Percentiles rank a stretch among this genome's conserved stretches.
phyloP scores from a whole-genome alignment of 768 basidiomycete genomes.

The Kwoniella sp. region DNA sequence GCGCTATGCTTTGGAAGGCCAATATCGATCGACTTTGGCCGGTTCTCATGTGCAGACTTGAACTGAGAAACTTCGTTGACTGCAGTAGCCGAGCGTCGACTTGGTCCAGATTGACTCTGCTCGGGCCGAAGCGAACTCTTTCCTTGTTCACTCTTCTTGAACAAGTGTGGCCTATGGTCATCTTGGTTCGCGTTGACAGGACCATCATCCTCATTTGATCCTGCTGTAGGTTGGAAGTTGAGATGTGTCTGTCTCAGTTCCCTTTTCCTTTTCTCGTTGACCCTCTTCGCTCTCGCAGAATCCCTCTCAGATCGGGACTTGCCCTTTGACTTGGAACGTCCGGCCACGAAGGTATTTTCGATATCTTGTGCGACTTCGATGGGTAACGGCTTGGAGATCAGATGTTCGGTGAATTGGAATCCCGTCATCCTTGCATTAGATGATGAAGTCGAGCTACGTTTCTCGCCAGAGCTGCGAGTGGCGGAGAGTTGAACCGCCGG shows the following conservation, averaged over 20 bases:
- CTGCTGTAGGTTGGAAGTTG: not conserved
- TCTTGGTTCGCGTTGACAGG: not conserved
- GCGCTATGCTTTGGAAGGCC: not conserved
- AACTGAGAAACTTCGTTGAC: not conserved
- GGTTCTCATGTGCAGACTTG: too few species aligned
- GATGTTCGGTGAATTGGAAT: not conserved
- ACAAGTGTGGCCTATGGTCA: not conserved
- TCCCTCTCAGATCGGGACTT: not conserved
- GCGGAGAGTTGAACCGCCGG: not conserved
- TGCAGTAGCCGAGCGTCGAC: not conserved
- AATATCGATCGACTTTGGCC: not conserved
- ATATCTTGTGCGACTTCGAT: not conserved
- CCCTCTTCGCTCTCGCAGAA: not conserved
- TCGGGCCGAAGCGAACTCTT: not conserved
- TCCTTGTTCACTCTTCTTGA: not conserved
- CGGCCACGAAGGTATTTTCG: not conserved
- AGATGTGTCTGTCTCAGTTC: not conserved
- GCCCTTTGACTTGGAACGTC: not conserved
- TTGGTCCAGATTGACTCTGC: not conserved
- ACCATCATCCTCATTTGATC: not conserved
- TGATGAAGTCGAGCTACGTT: not conserved
- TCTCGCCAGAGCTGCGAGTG: not conserved
- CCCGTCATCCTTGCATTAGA: not conserved
- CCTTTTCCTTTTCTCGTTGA: not conserved
- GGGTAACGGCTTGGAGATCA: not conserved